phyloP scores from a whole-genome alignment of 179 eudicot species.

The Beta corolliflora region DNA sequence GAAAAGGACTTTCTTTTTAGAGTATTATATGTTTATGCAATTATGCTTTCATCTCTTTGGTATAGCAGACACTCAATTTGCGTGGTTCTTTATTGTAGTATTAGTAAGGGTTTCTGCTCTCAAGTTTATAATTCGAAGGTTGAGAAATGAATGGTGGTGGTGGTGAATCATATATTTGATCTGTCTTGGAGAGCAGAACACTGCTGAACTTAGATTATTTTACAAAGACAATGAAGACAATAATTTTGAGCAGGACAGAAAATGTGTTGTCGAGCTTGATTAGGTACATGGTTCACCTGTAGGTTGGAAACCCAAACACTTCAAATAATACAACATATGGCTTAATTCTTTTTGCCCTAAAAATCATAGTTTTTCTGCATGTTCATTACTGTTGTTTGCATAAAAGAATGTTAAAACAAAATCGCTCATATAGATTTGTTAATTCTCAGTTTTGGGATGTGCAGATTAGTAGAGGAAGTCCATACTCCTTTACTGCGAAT shows the following conservation, averaged over 20 bases:
- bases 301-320: background rate
- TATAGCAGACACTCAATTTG: background rate
- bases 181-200: background rate
- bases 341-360: background rate
- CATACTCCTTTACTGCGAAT: constrained; percentile 69
- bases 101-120: background rate
- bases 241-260: background rate
- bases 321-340: background rate
- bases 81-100: background rate
- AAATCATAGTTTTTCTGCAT: background rate
- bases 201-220: background rate
- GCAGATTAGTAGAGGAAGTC: constrained; percentile 82
- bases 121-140: background rate
- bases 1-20: background rate
- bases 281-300: background rate
- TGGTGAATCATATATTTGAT: background rate
- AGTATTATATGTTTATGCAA: background rate
- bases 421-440: background rate
- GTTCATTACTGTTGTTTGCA: background rate
- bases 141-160: background rate
- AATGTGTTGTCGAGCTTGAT: background rate
- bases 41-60: too few species aligned
- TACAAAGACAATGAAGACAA: background rate
- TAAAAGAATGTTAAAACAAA: background rate
- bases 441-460: constrained; percentile 18